These are phyloP conservation scores for Mallotus repandus DNA, from an alignment of 441 rosid species.

Conservation along the genomic window DNA sequence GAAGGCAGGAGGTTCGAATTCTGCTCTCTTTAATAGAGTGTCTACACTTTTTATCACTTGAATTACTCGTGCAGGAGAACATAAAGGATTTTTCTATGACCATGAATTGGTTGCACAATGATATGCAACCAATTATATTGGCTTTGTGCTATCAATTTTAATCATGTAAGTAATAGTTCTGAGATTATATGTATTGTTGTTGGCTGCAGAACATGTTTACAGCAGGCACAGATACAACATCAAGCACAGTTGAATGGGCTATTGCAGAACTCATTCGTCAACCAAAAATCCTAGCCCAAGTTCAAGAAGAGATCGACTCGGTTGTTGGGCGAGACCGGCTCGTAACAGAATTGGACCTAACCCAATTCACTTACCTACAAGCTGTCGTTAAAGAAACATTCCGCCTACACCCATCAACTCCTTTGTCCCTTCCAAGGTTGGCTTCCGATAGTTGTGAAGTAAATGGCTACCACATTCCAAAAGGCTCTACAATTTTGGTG, in stretches of 20 bases:
- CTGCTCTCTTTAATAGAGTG: too few relatives aligned
- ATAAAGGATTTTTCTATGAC: too few relatives aligned
- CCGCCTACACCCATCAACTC: slow-evolving; percentile 62
- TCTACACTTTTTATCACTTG: too few relatives aligned
- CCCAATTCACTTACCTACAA: slow-evolving; percentile 54
- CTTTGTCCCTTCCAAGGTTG: slow-evolving; percentile 50
- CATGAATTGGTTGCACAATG: too few relatives aligned
- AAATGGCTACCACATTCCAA: slow-evolving; percentile 51
- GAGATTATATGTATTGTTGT: not conserved
- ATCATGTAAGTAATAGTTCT: not conserved
- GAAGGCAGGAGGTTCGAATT: too few relatives aligned
- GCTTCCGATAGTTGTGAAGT: slow-evolving; percentile 49
- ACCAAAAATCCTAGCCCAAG: slow-evolving; percentile 44
- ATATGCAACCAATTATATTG: too few relatives aligned
- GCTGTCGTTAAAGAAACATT: slow-evolving; percentile 71
- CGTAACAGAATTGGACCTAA: slow-evolving; percentile 52
- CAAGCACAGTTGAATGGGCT: slow-evolving; percentile 62
- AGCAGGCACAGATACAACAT: slow-evolving; percentile 58
- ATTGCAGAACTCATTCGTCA: slow-evolving; percentile 57
- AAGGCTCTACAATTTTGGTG: slow-evolving; percentile 45
- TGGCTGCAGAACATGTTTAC: slow-evolving; percentile 54
- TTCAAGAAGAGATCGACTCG: slow-evolving; percentile 49
- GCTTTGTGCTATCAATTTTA: too few relatives aligned
- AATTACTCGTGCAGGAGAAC: too few relatives aligned
- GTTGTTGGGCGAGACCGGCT: slow-evolving; percentile 56